phyloP scores from a whole-genome alignment of 768 basidiomycete species.

The Strobilomyces dryophilus region DNA sequence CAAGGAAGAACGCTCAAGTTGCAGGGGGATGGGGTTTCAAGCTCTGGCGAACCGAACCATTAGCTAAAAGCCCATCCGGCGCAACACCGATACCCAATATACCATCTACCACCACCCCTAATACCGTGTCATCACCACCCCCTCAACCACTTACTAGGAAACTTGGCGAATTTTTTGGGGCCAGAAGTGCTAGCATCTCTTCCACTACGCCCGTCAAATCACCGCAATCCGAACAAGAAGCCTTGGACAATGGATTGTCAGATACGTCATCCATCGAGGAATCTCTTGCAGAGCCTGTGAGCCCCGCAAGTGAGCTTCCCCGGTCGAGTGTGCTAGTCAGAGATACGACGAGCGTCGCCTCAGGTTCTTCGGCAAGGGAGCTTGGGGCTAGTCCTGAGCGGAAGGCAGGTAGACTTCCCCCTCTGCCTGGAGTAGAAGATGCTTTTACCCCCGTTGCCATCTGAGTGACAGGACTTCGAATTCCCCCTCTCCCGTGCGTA shows the following conservation, averaged over 20 bases:
- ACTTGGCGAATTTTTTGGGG: conserved; percentile 67
- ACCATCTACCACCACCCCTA: conserved; percentile 16
- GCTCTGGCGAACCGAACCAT: conserved; percentile 52
- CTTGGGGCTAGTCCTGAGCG: conserved; percentile 26
- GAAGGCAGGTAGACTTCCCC: conserved; percentile 18
- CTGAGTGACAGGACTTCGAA: conserved; percentile 23
- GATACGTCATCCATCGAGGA: conserved; percentile 37
- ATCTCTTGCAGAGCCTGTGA: conserved; percentile 32
- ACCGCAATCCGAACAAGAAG: conserved; percentile 24
- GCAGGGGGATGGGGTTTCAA: conserved; percentile 64
- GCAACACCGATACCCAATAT: conserved; percentile 28
- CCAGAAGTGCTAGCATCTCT: conserved; percentile 47
- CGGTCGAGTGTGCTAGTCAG: conserved; percentile 27
- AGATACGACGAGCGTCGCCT: conserved; percentile 27
- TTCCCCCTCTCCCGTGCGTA: conserved; percentile 5
- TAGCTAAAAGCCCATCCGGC: conserved; percentile 25
- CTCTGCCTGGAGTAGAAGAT: conserved; percentile 12
- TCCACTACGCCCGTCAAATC: conserved; percentile 34
- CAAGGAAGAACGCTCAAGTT: conserved; percentile 28
- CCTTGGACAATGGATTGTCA: conserved; percentile 27
- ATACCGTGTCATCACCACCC: conserved; percentile 23
- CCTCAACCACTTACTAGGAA: conserved; percentile 56
- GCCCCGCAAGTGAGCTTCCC: conserved; percentile 28
- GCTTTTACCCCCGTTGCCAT: conserved; percentile 26
- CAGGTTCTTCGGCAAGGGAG: conserved; percentile 25